A percentile compares a stretch with the other conserved stretches of the same genome.
Conservation (phyloP, 192 early-diverging fungal genomes). For the Chytriomyces hyalinus region DNA sequence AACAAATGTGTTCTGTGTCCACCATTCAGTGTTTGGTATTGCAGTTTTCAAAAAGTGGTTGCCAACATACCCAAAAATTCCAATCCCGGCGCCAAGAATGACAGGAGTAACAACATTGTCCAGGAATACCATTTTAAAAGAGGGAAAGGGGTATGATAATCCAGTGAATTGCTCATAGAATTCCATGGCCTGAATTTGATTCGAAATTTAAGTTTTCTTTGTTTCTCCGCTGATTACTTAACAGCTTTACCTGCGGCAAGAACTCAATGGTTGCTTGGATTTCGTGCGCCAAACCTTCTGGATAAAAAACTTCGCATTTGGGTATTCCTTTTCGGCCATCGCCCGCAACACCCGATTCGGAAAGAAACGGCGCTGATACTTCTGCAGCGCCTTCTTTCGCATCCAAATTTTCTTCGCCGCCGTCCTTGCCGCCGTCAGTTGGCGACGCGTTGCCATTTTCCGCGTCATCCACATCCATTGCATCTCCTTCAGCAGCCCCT, state of each 20-base stretch:
- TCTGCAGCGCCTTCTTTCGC: conserved; percentile 15
- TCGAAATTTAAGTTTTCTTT: conserved; percentile 7
- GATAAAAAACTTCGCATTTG: conserved; percentile 71
- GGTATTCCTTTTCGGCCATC: background rate
- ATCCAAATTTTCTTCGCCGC: conserved; percentile 23
- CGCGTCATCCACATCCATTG: background rate
- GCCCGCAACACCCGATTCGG: conserved; percentile 5
- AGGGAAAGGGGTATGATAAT: conserved; percentile 77
- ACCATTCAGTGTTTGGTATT: conserved; percentile 8
- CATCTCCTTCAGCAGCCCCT: background rate
- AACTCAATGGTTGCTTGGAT: conserved; percentile 69
- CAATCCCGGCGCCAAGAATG: conserved; percentile 78
- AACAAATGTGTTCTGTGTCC: conserved; percentile 60
- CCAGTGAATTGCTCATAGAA: conserved; percentile 89
- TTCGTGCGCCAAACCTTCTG: conserved; percentile 65
- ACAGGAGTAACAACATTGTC: conserved; percentile 74
- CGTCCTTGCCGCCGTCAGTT: conserved; percentile 12
- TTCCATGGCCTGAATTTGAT: conserved; percentile 68
- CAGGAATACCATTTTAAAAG: conserved; percentile 87
- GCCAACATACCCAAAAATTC: conserved; percentile 64
- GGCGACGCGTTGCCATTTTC: conserved; percentile 17
- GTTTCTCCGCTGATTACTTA: background rate
- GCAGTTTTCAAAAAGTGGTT: background rate
- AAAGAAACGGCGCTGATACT: background rate
- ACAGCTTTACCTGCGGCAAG: conserved; percentile 52